Evolutionary conservation across 306 rosid genomes (phyloP), one percentile per base, ranked within the genome.

Genomic region (Rubus parviflorus): DNA sequence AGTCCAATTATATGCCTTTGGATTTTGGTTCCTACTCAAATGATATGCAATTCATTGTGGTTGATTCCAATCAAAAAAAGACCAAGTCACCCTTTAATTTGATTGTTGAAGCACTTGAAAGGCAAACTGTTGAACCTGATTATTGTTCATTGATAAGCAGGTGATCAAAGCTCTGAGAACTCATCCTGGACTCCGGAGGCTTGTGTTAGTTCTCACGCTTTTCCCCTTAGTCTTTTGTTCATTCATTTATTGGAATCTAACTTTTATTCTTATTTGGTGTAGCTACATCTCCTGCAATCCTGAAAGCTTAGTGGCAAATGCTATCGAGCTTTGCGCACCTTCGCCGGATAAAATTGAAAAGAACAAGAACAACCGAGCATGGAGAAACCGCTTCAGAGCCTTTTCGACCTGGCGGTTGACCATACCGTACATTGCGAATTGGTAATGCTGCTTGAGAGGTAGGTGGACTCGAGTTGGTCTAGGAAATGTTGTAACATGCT

Each of bases 271-370:
- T 52, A 60, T 83, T 77, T 77, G 85, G 79, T 90, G 84, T 87
- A 95, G 99, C 69, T 95, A 95, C 84, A 95, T 95, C 85, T 95
- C 99, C 74, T 95, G 97, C 80, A 95, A 92, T 85, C 97, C 99
- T 53, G 99, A 92, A 69, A 92, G 85, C 75, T 84, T 95, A 84
- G 97, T 92, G 81, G 97, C 99, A 73, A 95, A 95, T 86, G 94
- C 99, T 19, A 92, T 95, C 25, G 97, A 95, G 82, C 97, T 95
- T 56, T 95, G 97, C 80, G 88, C 97, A 1, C 99, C 99, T 22
- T 92, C 99, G 42, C 86, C 94, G 17, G 71, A 49, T 73, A 85
- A 83, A 81, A 70, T 76, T 12, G 92, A 91, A 78, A 91, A 89
- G 74, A 86, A 88, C 63, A 89, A 87, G 89, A 88, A 89, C 88